phyloP scores from a whole-genome alignment of 805 yeast genomes.

The Hemisphaericaspora nanyangensis region DNA sequence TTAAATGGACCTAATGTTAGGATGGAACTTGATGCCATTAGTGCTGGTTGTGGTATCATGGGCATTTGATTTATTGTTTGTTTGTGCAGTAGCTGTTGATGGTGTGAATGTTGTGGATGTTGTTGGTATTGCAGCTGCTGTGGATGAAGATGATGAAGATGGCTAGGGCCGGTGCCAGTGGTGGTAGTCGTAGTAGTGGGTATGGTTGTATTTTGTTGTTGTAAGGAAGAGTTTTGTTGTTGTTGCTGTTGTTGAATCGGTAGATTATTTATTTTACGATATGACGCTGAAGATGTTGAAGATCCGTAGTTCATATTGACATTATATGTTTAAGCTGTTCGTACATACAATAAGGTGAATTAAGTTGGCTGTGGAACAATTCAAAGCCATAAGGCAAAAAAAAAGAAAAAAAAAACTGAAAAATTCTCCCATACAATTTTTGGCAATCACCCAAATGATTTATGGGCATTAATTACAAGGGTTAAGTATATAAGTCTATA shows the following conservation, averaged over 20 bases:
- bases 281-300: conserved; percentile 1
- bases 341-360: no score
- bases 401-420: no score
- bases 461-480: no score
- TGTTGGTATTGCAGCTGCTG: conserved; percentile 1
- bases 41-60: conserved; percentile 33
- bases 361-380: no score
- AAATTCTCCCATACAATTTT: no score
- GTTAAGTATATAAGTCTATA: no score
- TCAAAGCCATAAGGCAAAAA: no score
- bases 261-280: conserved; percentile 3
- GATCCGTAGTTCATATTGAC: conserved; percentile 3
- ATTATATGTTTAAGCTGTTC: background rate
- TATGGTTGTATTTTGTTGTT: no score
- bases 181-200: no score
- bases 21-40: conserved; percentile 39
- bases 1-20: conserved; percentile 42
- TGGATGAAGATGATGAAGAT: no score
- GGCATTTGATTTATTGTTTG: conserved; percentile 7
- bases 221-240: no score
- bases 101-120: background rate
- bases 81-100: background rate
- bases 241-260: conserved; percentile 1
- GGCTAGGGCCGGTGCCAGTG: background rate
- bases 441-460: no score